Evolutionary conservation across 495 filamentous ascomycete species (phyloP).

Genomic region (Articulospora tetracladia): DNA sequence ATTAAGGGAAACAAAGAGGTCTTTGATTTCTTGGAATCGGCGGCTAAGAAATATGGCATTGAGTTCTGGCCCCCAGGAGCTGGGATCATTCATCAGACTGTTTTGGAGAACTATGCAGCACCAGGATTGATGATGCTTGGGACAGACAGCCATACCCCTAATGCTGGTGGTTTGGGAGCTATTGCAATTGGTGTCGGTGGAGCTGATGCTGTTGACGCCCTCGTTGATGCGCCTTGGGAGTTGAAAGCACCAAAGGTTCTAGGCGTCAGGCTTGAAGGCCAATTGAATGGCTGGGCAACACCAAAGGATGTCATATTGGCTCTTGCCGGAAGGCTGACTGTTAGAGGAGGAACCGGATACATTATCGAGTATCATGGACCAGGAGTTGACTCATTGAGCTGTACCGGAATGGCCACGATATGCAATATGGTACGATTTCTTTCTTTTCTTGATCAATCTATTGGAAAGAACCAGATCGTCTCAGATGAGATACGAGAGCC

Average conservation of each 20-base stretch:
- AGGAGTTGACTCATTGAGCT: constrained; percentile 83
- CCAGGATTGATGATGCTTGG: constrained; percentile 99
- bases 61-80: constrained; percentile 99
- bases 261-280: constrained; percentile 80
- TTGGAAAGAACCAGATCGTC: background rate
- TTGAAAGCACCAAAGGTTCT: constrained; percentile 88
- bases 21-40: constrained; percentile 94
- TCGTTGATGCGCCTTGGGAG: constrained; percentile 97
- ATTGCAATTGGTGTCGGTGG: constrained; percentile 98
- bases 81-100: constrained; percentile 98
- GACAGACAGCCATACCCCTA: constrained; percentile 96
- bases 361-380: constrained; percentile 92
- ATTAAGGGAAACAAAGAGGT: constrained; percentile 95
- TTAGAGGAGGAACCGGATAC: constrained; percentile 90
- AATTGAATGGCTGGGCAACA: constrained; percentile 83
- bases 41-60: constrained; percentile 93
- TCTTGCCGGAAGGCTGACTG: constrained; percentile 85
- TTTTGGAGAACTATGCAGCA: constrained; percentile 96
- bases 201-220: constrained; percentile 94
- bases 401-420: constrained; percentile 88
- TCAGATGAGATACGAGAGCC: background rate
- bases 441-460: background rate
- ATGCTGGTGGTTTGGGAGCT: constrained; percentile 86
- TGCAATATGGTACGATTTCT: constrained; percentile 63
- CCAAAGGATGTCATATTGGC: constrained; percentile 94